These are phyloP conservation scores for Simmondsia chinensis DNA, from an alignment of 148 eudicot species.

Conservation along the genomic window DNA sequence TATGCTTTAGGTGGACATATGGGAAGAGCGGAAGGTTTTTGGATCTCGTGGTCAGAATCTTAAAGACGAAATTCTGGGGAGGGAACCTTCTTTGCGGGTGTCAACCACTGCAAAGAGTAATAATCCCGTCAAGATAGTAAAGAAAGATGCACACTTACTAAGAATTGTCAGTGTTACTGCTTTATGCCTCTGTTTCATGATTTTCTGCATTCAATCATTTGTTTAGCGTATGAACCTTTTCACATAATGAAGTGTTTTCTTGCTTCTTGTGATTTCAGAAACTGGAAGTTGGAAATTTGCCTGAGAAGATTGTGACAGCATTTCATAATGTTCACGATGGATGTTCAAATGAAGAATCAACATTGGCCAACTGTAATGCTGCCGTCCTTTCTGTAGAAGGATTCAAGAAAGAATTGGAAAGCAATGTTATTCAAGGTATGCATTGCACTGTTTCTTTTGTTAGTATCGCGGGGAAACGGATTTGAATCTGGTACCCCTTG, in stretches of 20 bases:
- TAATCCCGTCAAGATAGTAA: constrained; percentile 75
- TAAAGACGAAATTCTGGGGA: constrained; percentile 69
- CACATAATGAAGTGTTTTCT: constrained; percentile 1
- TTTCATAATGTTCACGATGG: constrained; percentile 68
- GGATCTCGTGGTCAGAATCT: constrained; percentile 92
- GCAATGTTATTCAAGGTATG: constrained; percentile 54
- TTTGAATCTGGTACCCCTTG: too few species aligned
- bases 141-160: constrained; percentile 78
- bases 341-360: constrained; percentile 48
- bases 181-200: constrained; percentile 7
- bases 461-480: too few species aligned
- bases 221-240: background rate
- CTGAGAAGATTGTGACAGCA: constrained; percentile 74
- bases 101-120: constrained; percentile 48
- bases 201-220: constrained; percentile 3
- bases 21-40: constrained; percentile 94
- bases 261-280: constrained; percentile 40
- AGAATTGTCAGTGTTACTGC: constrained; percentile 59
- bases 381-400: constrained; percentile 34
- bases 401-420: constrained; percentile 50
- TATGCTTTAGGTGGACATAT: constrained; percentile 59
- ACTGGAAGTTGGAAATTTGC: constrained; percentile 71
- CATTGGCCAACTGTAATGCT: constrained; percentile 45
- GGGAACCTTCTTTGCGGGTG: constrained; percentile 29
- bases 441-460: background rate